These are phyloP conservation scores for Penicillium sp. DNA, from an alignment of 2,329 filamentous ascomycete genomes.

Conservation along the genomic window DNA sequence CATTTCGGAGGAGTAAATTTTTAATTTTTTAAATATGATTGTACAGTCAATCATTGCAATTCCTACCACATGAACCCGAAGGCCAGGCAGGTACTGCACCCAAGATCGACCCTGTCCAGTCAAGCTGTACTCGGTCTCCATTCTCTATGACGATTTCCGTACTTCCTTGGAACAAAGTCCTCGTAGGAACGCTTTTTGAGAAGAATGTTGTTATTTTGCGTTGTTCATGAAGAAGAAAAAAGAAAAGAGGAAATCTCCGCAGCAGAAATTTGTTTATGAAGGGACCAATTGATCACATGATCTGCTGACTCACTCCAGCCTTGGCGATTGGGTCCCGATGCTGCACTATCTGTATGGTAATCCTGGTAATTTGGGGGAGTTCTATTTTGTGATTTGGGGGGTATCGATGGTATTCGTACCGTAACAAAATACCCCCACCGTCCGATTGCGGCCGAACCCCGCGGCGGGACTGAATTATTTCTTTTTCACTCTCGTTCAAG, in stretches of 20 bases:
- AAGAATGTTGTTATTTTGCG: slow-evolving; percentile 59
- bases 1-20: background rate
- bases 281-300: slow-evolving; percentile 23
- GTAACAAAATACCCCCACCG: slow-evolving; percentile 10
- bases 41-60: slow-evolving; percentile 65
- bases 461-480: slow-evolving; percentile 30
- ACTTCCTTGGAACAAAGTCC: slow-evolving; percentile 57
- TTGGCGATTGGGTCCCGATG: slow-evolving; percentile 5
- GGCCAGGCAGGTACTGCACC: slow-evolving; percentile 59
- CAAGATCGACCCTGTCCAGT: slow-evolving; percentile 56
- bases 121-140: slow-evolving; percentile 52
- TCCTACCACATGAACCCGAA: slow-evolving; percentile 51
- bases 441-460: slow-evolving; percentile 34
- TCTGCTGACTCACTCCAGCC: slow-evolving; percentile 6
- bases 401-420: slow-evolving; percentile 1
- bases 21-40: slow-evolving; percentile 25
- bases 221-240: slow-evolving; percentile 57
- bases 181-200: slow-evolving; percentile 61
- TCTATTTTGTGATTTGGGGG: background rate
- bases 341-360: background rate
- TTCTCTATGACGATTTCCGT: slow-evolving; percentile 62
- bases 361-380: background rate
- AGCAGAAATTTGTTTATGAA: slow-evolving; percentile 26
- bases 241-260: slow-evolving; percentile 30
- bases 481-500: slow-evolving; percentile 24